Evolutionary conservation across 2,329 filamentous ascomycete genomes (phyloP), one percentile per base, ranked within the genome.

Genomic region (Pseudocercospora vitis): DNA sequence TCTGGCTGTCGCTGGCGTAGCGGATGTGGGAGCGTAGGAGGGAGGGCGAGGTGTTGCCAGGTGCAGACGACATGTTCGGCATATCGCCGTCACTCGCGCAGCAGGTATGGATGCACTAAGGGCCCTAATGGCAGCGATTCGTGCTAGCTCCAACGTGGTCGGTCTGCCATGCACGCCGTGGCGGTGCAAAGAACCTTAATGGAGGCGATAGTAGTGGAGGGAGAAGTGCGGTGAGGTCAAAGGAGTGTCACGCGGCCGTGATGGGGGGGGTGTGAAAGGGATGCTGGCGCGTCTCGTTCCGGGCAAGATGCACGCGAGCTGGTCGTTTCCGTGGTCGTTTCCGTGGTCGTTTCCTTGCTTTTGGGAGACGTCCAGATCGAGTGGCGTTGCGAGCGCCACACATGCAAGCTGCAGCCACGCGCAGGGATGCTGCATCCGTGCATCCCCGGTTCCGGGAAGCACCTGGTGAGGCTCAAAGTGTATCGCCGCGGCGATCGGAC

Each of bases 1-100:
- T 54, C 50, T 50, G 48, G 40, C 51, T 52, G 46, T 60, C 56
- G 60, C 53, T 57, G 56, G 52, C 33, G 53, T 60, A 62, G 52
- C 60, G 59, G 26, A 56, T 44, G 54, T 61, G 57, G 9, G 50
- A 31, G 29, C 54, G 51, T 31, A 53, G 28, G 26, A 49, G 48
- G 28, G 53, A 37, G 37, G 52, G 52, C n/a, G 40, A 29, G 9
- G 40, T 45, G 40, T 29, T 45, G 40, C 23, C 21, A 26, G 26
- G 26, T 7, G 6, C 26, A 29, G 26, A 29, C 19, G 37, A 40
- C 16, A 23, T 40, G 37, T 16, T 40, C 37, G 37, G 37, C 37
- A 40, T 40, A 40, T 39, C 19, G 35, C 26, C 26, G 26, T 29
- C 26, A 11, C 11, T 29, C 7, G 21, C 14, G 3, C 7, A 5